These are phyloP conservation scores for Cercospora zeina DNA, from an alignment of 2,329 filamentous ascomycete species.

Conservation along the genomic window DNA sequence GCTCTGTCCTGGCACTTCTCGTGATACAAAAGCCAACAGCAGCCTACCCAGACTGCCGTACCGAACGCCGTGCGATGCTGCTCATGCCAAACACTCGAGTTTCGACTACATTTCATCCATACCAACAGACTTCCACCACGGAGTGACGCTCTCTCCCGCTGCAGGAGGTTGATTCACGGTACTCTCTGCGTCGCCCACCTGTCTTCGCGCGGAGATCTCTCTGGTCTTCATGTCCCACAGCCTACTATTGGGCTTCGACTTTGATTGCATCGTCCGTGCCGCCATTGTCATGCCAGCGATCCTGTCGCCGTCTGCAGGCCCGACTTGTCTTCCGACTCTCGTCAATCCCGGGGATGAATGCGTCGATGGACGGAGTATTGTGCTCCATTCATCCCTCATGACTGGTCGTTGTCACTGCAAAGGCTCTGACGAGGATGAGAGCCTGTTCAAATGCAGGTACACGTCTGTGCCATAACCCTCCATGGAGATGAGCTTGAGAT, in stretches of 20 bases:
- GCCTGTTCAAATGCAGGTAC: constrained; percentile 93
- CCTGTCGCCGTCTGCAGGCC: constrained; percentile 42
- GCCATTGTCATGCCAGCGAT: constrained; percentile 50
- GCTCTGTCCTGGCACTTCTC: constrained; percentile 1
- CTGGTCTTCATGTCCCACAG: constrained; percentile 30
- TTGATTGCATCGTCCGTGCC: constrained; percentile 62
- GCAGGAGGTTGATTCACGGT: constrained; percentile 61
- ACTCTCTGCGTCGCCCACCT: constrained; percentile 84
- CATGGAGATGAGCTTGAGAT: constrained; percentile 98
- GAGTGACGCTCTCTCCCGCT: constrained; percentile 26
- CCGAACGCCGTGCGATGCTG: constrained; percentile 13
- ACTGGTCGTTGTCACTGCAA: constrained; percentile 89
- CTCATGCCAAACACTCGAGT: constrained; percentile 1
- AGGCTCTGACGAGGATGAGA: constrained; percentile 93
- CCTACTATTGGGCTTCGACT: constrained; percentile 56
- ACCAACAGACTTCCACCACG: constrained; percentile 53
- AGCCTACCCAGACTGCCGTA: background rate
- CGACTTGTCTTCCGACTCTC: constrained; percentile 39
- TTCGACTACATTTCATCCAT: constrained; percentile 45
- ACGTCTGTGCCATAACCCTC: constrained; percentile 99
- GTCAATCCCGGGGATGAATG: constrained; percentile 56
- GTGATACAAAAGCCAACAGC: background rate
- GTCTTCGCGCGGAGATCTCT: constrained; percentile 82
- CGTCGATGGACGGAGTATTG: constrained; percentile 21
- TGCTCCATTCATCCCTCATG: constrained; percentile 70